Conservation (phyloP, 371 early-diverging fungal species). For the Gilbertella persicaria region DNA sequence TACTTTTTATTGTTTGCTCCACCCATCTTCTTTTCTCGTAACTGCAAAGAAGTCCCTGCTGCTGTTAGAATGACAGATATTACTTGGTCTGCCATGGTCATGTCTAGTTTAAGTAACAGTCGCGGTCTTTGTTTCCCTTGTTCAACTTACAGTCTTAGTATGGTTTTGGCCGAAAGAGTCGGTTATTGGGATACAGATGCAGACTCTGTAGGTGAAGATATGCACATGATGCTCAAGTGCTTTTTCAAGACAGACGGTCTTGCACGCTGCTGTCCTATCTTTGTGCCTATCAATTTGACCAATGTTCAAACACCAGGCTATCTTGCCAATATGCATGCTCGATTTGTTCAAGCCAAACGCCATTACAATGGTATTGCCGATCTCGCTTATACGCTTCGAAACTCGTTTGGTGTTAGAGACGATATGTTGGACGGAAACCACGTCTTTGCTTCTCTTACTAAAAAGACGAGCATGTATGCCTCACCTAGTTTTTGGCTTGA, state of each 20-base stretch:
- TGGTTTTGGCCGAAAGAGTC: conserved; percentile 71
- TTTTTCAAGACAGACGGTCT: conserved; percentile 72
- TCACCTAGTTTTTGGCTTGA: conserved; percentile 32
- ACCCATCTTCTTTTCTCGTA: conserved; percentile 78
- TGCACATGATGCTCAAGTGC: conserved; percentile 85
- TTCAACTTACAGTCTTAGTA: conserved; percentile 72
- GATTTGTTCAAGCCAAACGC: conserved; percentile 72
- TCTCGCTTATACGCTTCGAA: conserved; percentile 46
- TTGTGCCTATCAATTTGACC: conserved; percentile 72
- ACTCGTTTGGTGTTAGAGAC: conserved; percentile 31
- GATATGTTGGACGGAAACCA: conserved; percentile 5
- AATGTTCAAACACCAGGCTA: conserved; percentile 76
- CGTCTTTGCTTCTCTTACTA: conserved; percentile 24
- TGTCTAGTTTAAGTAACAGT: conserved; percentile 71
- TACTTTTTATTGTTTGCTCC: conserved; percentile 65
- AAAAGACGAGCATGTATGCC: conserved; percentile 41
- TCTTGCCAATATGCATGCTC: conserved; percentile 57
- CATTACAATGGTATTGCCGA: conserved; percentile 62
- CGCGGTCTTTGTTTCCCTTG: conserved; percentile 73
- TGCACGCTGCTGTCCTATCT: conserved; percentile 67
- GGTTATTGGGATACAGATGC: conserved; percentile 84
- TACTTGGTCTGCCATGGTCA: conserved; percentile 79
- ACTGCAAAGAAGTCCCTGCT: conserved; percentile 71
- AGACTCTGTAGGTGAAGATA: conserved; percentile 81
- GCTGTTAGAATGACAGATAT: conserved; percentile 77